Base-by-base conservation (phyloP, 2,329 filamentous ascomycete genomes). In the Seiridium unicorne region DNA sequence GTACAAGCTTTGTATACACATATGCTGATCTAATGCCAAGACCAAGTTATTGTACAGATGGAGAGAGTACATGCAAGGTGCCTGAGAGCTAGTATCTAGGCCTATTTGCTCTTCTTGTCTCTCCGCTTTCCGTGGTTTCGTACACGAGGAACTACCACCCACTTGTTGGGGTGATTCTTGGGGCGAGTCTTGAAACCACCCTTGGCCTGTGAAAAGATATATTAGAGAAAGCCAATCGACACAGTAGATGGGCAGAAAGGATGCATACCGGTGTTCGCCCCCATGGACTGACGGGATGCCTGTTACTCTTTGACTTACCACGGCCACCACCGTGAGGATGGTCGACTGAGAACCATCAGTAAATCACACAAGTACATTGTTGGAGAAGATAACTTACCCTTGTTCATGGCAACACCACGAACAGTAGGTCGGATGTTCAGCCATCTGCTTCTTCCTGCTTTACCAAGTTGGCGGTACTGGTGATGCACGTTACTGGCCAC, bases 261-360 rank as follows among this genome's bases (percentile, higher is more conserved):
- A 66, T 26, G 86, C 92, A 80, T 89, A 96, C 93, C 72, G 92
- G 94, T 73, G 88, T 89, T 74, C 62, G 57, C 49, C 96, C 95
- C 95, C 96, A 99, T 61, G 95, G 95, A 79, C 92, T 97, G 69
- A 95, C 92, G 40, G 96, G 95, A 73, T 96, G 84, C 63, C 93
- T 88, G 74, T 97, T 97, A 87, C 95, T 93, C 91, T 99, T 99
- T 60, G 93, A 97, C 81, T 99, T 99, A 81, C 95, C 95, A 84
- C 96, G 88, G 78, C 95, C 95, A 90, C 95, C 95, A 85, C 95
- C 95, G 76, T 99, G 95, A 72, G 95, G 95, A 84, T 99, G 95
- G 72, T 99, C 95, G 69, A 88, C 91, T 87, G 69, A 49, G 60
- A 55, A 36, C 6, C 32, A 7, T 58, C 31, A 58, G 47, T 11